These are phyloP conservation scores for Verticillium tricorpus DNA, from an alignment of 2,329 filamentous ascomycete genomes.

Conservation along the genomic window DNA sequence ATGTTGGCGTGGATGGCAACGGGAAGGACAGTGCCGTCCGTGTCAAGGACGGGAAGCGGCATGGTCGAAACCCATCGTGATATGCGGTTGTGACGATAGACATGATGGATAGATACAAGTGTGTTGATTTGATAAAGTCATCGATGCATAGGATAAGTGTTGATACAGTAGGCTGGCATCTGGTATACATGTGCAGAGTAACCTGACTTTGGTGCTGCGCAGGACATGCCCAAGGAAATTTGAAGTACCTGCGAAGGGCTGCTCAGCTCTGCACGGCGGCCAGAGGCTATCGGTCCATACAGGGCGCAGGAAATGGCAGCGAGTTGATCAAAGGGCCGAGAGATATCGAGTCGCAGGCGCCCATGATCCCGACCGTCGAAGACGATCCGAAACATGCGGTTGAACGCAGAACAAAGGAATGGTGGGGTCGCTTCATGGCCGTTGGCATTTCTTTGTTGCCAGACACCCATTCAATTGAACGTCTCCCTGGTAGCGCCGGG, in stretches of 20 bases:
- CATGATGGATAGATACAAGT: too few species aligned
- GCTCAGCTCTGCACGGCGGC: too few species aligned
- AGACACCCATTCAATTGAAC: not conserved
- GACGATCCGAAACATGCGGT: not conserved
- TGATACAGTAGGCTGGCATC: too few species aligned
- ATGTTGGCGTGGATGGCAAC: constrained; percentile 34
- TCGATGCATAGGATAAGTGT: too few species aligned
- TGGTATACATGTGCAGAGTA: too few species aligned
- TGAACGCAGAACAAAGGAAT: not conserved
- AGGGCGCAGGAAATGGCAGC: too few species aligned
- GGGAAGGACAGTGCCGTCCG: not conserved
- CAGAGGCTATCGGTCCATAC: too few species aligned
- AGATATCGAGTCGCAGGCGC: not conserved
- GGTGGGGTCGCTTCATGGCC: not conserved
- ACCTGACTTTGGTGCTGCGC: too few species aligned
- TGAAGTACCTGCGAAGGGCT: too few species aligned
- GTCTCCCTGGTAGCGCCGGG: not conserved
- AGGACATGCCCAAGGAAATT: too few species aligned
- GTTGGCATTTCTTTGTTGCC: not conserved
- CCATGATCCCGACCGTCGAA: not conserved
- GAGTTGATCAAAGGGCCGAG: not conserved
- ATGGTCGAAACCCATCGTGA: not conserved
- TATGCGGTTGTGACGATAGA: too few species aligned
- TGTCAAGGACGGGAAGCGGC: not conserved
- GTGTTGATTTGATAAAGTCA: too few species aligned